Evolutionary conservation across 2,329 filamentous ascomycete species (phyloP).

Genomic region (Celoporthe dispersa): DNA sequence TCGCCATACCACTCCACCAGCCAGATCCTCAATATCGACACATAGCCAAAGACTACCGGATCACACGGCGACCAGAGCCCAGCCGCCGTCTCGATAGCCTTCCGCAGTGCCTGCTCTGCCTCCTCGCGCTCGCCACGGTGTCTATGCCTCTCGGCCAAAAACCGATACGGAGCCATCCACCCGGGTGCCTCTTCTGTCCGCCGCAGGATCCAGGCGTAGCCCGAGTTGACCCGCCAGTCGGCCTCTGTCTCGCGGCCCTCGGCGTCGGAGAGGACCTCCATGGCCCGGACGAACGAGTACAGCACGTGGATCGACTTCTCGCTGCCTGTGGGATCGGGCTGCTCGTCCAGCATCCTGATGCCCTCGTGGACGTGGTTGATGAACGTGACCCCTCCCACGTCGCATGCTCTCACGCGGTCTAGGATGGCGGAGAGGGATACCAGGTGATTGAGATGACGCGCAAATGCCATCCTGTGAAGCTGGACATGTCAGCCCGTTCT

Average conservation of each 20-base stretch:
- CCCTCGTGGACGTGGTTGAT: background rate
- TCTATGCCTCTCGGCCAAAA: background rate
- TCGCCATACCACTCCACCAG: constrained; percentile 2
- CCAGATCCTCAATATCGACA: background rate
- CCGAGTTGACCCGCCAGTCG: background rate
- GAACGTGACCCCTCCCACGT: background rate
- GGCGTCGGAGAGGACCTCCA: background rate
- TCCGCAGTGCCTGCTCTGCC: background rate
- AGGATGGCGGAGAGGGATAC: background rate
- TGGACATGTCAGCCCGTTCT: background rate
- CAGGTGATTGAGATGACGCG: background rate
- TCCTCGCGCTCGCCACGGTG: background rate
- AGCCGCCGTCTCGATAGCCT: background rate
- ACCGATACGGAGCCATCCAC: background rate
- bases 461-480: background rate
- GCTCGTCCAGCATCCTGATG: background rate
- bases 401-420: background rate
- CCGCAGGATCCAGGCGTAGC: background rate
- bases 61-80: background rate
- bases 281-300: background rate
- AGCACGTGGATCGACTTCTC: background rate
- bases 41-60: background rate
- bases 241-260: background rate
- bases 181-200: background rate
- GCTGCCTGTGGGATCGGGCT: background rate